Evolutionary conservation across 768 basidiomycete species (phyloP), one percentile per base, ranked within the genome.

Genomic region (Collybiopsis confluens): DNA sequence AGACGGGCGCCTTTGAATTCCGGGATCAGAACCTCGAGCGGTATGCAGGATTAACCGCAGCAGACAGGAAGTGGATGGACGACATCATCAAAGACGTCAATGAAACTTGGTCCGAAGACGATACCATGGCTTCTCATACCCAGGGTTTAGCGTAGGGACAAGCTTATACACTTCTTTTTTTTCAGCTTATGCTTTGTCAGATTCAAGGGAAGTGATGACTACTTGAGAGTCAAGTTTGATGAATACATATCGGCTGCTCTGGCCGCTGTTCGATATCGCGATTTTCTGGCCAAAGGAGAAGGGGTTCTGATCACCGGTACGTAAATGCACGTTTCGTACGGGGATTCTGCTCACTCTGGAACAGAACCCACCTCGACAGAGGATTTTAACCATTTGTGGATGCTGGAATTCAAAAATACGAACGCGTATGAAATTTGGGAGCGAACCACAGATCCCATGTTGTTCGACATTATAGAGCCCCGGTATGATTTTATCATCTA

Each of bases 21-120:
- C 78, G 87, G 37, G 86, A 98, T 65, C 81, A 85, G 3, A 84
- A 78, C 62, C 64, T 97, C 5, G 94, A 96, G 59, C 79, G 88
- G 26, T 73, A 86, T 30, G 82, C 87, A 20, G 83, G 81, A 4
- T 71, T 99, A 59, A 98, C 96, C 2, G 76, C 97, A 0, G 92
- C 95, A 1, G 97, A 98, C 67, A 75, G 96, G 55, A 95, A 91
- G 67, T 99, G 97, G 97, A 92, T 98, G 81, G 95, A 98, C 63
- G 93, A 96, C 60, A 84, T 96, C 53, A 80, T 95, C 37, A 82
- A 77, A 50, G 91, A 92, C 57, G 92, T 96, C 10, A 91, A 91
- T 56, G 84, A 89, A 47, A 79, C 79, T 7, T 95, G 88, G 87
- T 79, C 82, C 54, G 81, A 84, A 3, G 72, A 72, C 9, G 86